A percentile compares a stretch with the other conserved stretches of the same genome.
Conservation (phyloP, 2,329 filamentous ascomycete species). For the Xylaria sp. region DNA sequence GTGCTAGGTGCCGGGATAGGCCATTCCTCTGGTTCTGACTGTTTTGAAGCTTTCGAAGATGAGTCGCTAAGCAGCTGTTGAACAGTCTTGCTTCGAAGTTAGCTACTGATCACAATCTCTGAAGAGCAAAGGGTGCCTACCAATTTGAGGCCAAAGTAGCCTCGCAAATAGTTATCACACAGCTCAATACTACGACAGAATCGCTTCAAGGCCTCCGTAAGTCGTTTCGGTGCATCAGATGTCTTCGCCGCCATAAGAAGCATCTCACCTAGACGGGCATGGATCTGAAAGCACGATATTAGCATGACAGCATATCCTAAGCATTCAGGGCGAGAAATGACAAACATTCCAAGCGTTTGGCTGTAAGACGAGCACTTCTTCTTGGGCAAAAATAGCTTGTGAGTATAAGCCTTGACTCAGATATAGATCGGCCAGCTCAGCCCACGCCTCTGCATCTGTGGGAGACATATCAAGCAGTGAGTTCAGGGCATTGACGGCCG, state of each 20-base stretch:
- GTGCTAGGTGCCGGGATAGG: constrained; percentile 67
- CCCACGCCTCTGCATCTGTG: constrained; percentile 93
- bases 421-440: constrained; percentile 90
- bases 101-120: constrained; percentile 16
- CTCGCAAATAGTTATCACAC: constrained; percentile 90
- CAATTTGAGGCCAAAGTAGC: constrained; percentile 90
- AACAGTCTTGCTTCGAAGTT: constrained; percentile 57
- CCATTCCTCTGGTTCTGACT: constrained; percentile 61
- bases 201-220: constrained; percentile 81
- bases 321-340: constrained; percentile 36
- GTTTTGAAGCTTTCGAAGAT: constrained; percentile 56
- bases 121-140: constrained; percentile 57
- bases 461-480: constrained; percentile 84
- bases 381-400: constrained; percentile 87
- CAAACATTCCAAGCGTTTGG: constrained; percentile 96
- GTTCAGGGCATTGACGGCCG: constrained; percentile 80
- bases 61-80: constrained; percentile 61
- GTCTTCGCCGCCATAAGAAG: constrained; percentile 74
- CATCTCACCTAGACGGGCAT: constrained; percentile 87
- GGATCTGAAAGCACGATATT: constrained; percentile 68
- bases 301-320: constrained; percentile 41
- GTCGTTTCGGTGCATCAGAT: constrained; percentile 60
- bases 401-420: constrained; percentile 79
- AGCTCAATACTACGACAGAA: constrained; percentile 93
- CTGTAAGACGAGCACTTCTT: constrained; percentile 86